Base-by-base conservation (phyloP, 202 grass and related monocot species). In the Schoenoplectus triqueter region DNA sequence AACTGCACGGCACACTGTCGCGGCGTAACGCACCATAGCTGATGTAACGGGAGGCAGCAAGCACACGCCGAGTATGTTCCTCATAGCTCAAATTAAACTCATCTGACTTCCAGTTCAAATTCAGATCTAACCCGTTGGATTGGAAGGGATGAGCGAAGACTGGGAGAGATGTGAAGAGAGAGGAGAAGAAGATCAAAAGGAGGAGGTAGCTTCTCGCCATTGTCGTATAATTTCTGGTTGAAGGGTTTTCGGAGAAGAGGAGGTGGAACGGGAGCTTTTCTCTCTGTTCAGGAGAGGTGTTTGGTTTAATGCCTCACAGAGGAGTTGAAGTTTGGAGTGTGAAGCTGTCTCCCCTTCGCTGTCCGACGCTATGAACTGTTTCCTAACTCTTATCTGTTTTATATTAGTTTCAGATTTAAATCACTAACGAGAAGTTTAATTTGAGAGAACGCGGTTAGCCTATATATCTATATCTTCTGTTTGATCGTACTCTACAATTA, bases 1-100 rank as follows among this genome's bases (percentile, higher is more conserved):
- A 59, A 86, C 86, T 83, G 82, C 93, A 95, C 5, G 93, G 93
- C 42, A 91, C 89, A 15, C 81, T 84, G 89, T 88, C 82, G 20
- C 78, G 7, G n/a, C 73, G 82, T 81, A 95, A 73, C 55, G 88
- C 88, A 44, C 46, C 83, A 72, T 95, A 95, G 85, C 93, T 83
- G 74, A 95, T 82, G 88, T 89, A 91, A 3, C 84, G 15, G 3
- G 19, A 76, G n/a, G 0, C 1, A 5, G n/a, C 10, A 19, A 92
- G 87, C 73, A 92, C 86, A 52, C 86, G 88, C 17, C 93, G 83
- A 0, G 82, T 79, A 31, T 68, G 83, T 64, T 85, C 86, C 44
- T 73, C 65, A n/a, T 54, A 86, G 83, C 10, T 84, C 73, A 90
- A 55, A 3, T 85, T 78, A 39, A 65, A 86, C 69, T 44, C 89